These are phyloP conservation scores for Niebla homalea DNA, from an alignment of 495 filamentous ascomycete species.

Conservation along the genomic window DNA sequence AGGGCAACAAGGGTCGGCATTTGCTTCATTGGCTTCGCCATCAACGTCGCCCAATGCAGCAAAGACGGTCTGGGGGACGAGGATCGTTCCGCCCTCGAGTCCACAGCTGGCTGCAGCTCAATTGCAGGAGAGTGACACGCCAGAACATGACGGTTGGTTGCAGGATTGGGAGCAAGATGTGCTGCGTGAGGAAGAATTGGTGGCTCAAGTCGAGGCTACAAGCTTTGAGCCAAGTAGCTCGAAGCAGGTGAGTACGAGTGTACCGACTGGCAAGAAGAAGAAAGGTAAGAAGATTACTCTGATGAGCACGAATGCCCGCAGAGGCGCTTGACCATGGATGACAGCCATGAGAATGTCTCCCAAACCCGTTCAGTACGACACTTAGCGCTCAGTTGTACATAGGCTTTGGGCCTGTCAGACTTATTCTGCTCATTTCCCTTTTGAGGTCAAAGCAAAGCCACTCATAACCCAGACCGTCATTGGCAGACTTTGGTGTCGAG, in stretches of 20 bases:
- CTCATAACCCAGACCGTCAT: no score
- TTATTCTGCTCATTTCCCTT: no score
- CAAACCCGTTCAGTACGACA: background rate
- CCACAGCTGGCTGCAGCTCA: slow-evolving; percentile 24
- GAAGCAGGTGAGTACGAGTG: slow-evolving; percentile 14
- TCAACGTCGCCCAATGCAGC: slow-evolving; percentile 62
- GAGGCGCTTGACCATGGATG: slow-evolving; percentile 39
- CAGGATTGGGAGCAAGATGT: slow-evolving; percentile 62
- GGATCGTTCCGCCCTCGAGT: slow-evolving; percentile 41
- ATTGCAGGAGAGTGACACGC: slow-evolving; percentile 23
- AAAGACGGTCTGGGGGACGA: slow-evolving; percentile 83
- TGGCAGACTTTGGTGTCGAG: no score
- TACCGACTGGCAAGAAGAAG: slow-evolving; percentile 67
- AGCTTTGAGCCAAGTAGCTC: slow-evolving; percentile 24
- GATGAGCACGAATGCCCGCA: slow-evolving; percentile 72
- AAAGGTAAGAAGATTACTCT: slow-evolving; percentile 89
- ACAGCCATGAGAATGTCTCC: background rate
- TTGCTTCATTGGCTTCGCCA: slow-evolving; percentile 53
- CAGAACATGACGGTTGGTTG: slow-evolving; percentile 64
- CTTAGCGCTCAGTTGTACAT: slow-evolving; percentile 2
- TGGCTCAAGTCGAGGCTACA: slow-evolving; percentile 27
- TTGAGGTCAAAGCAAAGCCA: no score
- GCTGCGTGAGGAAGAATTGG: slow-evolving; percentile 35
- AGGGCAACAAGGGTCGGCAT: slow-evolving; percentile 36
- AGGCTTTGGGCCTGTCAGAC: no score